Percentiles rank a stretch among this genome's conserved stretches.
Evolutionary conservation across 495 filamentous ascomycete genomes (phyloP).

Genomic region (Aspergillus heteromorphus): DNA sequence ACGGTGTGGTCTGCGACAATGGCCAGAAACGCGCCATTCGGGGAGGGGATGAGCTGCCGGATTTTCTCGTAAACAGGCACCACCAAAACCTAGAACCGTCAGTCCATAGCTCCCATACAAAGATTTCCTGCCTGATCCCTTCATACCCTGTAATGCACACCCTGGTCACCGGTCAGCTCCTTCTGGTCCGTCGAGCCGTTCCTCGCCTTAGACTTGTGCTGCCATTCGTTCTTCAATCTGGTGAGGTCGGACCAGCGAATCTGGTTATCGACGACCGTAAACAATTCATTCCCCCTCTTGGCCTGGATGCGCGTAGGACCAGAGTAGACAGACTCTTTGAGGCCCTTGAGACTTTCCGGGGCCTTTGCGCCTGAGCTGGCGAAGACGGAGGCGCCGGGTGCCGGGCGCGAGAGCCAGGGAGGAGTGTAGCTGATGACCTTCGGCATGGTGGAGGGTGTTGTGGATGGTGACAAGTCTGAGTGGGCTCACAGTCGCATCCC

Average conservation of each 20-base stretch:
- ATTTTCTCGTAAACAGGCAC: constrained; percentile 70
- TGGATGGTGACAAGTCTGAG: neutral
- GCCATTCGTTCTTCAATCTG: constrained; percentile 67
- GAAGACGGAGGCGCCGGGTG: constrained; percentile 70
- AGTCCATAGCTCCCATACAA: neutral
- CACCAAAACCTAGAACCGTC: constrained; percentile 54
- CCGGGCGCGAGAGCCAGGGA: constrained; percentile 71
- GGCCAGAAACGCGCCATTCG: constrained; percentile 70
- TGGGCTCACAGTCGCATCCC: neutral
- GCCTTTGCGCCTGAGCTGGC: constrained; percentile 32
- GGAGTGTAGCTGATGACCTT: constrained; percentile 77
- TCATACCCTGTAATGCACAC: constrained; percentile 32
- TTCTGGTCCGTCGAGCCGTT: constrained; percentile 4
- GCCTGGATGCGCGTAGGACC: constrained; percentile 67
- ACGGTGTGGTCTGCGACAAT: constrained; percentile 79
- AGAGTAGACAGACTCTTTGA: constrained; percentile 32
- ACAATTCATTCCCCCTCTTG: constrained; percentile 70
- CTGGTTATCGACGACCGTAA: constrained; percentile 77
- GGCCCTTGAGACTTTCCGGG: constrained; percentile 27
- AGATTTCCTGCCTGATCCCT: neutral
- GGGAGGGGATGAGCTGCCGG: constrained; percentile 74
- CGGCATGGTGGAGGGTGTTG: constrained; percentile 52
- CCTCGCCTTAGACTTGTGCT: constrained; percentile 38
- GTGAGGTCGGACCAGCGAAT: constrained; percentile 80
- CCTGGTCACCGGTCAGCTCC: constrained; percentile 1